Evolutionary conservation across 306 rosid species (phyloP), one percentile per base, ranked within the genome.

Genomic region (Medicago truncatula): DNA sequence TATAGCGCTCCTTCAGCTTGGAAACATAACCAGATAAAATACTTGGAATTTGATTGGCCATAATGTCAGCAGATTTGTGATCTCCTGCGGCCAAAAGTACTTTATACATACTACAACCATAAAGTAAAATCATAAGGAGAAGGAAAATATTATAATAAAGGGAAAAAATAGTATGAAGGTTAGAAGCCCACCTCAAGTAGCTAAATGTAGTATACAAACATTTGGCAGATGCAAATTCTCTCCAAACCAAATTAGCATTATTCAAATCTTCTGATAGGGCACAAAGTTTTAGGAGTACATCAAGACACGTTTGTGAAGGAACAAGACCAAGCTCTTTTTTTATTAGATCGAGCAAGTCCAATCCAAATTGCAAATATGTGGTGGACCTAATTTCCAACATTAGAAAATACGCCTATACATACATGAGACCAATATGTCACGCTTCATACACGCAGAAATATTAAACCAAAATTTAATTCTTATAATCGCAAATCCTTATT

Each of bases 271-370:
- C 83, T 73, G 90, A 92, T 40, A 58, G 83, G 28, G 76, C 87
- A 76, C 98, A 95, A 76, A 92, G 93, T 12, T 86, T 85, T 62
- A 92, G 97, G 79, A 95, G 96, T 80, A 95, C 90, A 77, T 95
- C 97, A 21, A 92, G 97, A 75, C 97, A 87, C 71, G 86, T 91
- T 13, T 97, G 87, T 6, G 98, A 83, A 16, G 97, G 97, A 46
- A 86, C 56, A 70, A 90, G 85, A 53, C 87, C 87, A 25, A 90
- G 82, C 49, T 90, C 92, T 34, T 83, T 69, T 85, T 90, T 90
- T 58, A 92, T 81, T 13, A 79, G 76, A 57, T 74, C 63, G 47
- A 92, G 95, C 83, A 95, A 88, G 61, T 89, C 88, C 76, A 92
- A 34, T 21, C 98, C 97, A 18, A 85, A 78, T 78, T 85, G 86